phyloP scores from a whole-genome alignment of 768 basidiomycete genomes.

The Boletus huronensis region DNA sequence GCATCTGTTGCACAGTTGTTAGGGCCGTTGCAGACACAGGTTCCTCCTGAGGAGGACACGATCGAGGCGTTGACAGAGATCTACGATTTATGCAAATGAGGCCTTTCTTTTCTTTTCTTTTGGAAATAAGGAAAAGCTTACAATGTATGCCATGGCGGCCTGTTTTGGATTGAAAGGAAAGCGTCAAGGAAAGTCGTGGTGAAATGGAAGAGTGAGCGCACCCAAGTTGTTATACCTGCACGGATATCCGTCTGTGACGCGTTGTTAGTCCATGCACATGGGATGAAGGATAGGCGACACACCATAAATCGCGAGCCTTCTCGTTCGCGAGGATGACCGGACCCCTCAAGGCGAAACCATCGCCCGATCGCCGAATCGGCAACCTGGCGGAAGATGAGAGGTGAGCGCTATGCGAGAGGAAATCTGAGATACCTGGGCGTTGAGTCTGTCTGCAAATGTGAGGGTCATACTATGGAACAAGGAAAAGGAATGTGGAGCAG shows the following conservation, averaged over 20 bases:
- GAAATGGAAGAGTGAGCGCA: constrained; percentile 32
- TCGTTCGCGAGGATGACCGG: constrained; percentile 60
- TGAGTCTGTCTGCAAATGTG: constrained; percentile 40
- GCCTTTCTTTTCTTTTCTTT: fast-evolving
- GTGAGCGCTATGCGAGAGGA: background rate
- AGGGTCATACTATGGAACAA: constrained; percentile 31
- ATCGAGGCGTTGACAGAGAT: constrained; percentile 86
- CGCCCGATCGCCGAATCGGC: constrained; percentile 46
- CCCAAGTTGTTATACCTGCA: constrained; percentile 80
- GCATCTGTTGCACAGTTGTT: constrained; percentile 54
- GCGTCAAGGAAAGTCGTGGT: constrained; percentile 3
- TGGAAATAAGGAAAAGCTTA: constrained; percentile 30
- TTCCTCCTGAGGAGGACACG: constrained; percentile 71
- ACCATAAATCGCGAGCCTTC: constrained; percentile 61
- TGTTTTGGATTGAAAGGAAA: constrained; percentile 21
- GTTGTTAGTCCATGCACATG: constrained; percentile 6
- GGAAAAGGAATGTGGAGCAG: constrained; percentile 18
- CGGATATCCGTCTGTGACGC: constrained; percentile 63
- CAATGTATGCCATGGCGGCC: constrained; percentile 85
- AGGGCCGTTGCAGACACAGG: constrained; percentile 66
- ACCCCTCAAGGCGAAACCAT: constrained; percentile 74
- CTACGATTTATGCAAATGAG: constrained; percentile 32
- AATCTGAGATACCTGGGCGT: constrained; percentile 34
- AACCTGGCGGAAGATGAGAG: constrained; percentile 26
- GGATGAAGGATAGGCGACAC: constrained; percentile 12